phyloP scores from a whole-genome alignment of 2,329 filamentous ascomycete species.

The Colletotrichum musicola region DNA sequence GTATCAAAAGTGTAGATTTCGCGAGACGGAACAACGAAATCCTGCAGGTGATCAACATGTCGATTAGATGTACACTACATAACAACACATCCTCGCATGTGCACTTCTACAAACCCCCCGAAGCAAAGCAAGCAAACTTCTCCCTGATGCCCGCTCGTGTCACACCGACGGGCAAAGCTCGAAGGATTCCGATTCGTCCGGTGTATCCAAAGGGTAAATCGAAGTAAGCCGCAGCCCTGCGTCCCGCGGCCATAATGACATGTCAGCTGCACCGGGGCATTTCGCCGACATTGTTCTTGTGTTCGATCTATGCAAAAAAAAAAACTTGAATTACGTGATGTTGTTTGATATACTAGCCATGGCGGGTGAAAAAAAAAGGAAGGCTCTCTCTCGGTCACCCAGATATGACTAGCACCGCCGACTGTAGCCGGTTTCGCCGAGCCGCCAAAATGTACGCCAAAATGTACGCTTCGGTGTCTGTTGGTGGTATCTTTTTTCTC shows the following conservation, averaged over 20 bases:
- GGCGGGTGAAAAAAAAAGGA: not conserved
- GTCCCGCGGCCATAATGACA: not conserved
- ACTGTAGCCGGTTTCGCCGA: constrained; percentile 1
- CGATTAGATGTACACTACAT: too few species aligned
- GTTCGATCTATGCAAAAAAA: constrained; percentile 25
- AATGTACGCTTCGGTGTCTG: constrained; percentile 35
- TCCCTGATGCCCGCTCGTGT: not conserved
- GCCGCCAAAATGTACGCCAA: constrained; percentile 20
- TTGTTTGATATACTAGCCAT: constrained; percentile 19
- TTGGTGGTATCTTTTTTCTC: constrained; percentile 35
- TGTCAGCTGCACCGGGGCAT: constrained; percentile 1
- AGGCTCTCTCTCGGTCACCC: not conserved
- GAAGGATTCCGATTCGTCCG: constrained; percentile 27
- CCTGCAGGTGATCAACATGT: too few species aligned
- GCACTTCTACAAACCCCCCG: too few species aligned
- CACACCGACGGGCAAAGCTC: constrained; percentile 13
- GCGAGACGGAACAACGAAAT: too few species aligned
- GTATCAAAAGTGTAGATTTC: too few species aligned
- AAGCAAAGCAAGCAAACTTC: too few species aligned
- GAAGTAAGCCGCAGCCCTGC: constrained; percentile 19
- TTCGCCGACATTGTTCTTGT: not conserved
- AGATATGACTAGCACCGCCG: constrained; percentile 4
- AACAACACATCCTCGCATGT: too few species aligned
- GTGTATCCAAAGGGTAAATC: not conserved
- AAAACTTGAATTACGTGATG: not conserved